Conservation (phyloP, 2,329 filamentous ascomycete species). For the Talaromyces sp. region DNA sequence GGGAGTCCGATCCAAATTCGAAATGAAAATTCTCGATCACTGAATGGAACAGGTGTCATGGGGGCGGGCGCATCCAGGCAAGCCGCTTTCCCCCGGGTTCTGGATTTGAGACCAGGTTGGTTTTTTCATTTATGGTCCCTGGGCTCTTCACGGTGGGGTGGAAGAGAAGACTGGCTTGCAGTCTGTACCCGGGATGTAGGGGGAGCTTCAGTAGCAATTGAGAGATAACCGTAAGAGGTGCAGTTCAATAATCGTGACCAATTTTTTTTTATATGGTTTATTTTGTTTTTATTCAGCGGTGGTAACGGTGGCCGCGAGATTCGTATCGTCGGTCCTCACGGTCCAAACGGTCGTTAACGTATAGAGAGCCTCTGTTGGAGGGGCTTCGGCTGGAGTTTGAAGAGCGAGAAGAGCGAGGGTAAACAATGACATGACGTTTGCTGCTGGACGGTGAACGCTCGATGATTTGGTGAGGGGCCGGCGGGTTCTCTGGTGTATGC, state of each 20-base stretch:
- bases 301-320: slow-evolving; percentile 34
- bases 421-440: slow-evolving; percentile 38
- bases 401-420: slow-evolving; percentile 18
- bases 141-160: neutral
- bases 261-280: slow-evolving; percentile 25
- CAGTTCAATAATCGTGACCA: neutral
- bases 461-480: slow-evolving; percentile 16
- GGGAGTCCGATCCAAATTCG: slow-evolving; percentile 16
- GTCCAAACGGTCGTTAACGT: slow-evolving; percentile 37
- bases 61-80: slow-evolving; percentile 9
- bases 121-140: neutral
- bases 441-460: slow-evolving; percentile 22
- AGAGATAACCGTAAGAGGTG: neutral
- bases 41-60: slow-evolving; percentile 8
- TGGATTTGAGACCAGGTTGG: neutral
- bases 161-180: slow-evolving; percentile 12
- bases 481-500: slow-evolving; percentile 14
- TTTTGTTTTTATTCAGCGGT: slow-evolving; percentile 16
- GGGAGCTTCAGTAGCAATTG: slow-evolving; percentile 9
- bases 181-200: slow-evolving; percentile 9
- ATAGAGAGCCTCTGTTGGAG: slow-evolving; percentile 40
- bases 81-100: slow-evolving; percentile 2
- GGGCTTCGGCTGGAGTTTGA: slow-evolving; percentile 35
- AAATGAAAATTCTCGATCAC: slow-evolving; percentile 3
- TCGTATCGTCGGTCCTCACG: slow-evolving; percentile 37